Percentiles rank a stretch among this genome's conserved stretches.
Conservation (phyloP, 352 stramenopile species). For the Globisporangium uncinulatum region DNA sequence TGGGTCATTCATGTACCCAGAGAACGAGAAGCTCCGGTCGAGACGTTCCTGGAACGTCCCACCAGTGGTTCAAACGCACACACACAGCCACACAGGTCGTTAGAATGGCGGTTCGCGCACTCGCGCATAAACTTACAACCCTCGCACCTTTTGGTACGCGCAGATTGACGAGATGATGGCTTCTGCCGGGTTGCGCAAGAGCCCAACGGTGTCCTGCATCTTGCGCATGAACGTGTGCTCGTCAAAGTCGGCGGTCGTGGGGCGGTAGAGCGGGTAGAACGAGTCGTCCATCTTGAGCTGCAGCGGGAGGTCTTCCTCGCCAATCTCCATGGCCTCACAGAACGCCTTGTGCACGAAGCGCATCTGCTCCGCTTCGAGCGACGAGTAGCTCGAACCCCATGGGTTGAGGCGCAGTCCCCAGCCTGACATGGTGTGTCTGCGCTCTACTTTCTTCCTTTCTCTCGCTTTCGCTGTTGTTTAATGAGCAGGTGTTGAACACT, state of each 20-base stretch:
- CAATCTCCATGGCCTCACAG: conserved; percentile 79
- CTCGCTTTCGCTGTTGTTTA: background rate
- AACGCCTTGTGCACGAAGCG: conserved; percentile 82
- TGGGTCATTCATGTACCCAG: conserved; percentile 80
- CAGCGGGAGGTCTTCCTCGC: conserved; percentile 74
- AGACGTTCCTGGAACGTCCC: conserved; percentile 48
- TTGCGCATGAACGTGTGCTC: conserved; percentile 86
- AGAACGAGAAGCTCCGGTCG: conserved; percentile 67
- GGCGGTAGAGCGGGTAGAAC: conserved; percentile 73
- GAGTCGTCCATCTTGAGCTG: conserved; percentile 84
- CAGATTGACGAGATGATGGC: conserved; percentile 86
- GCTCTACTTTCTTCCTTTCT: background rate
- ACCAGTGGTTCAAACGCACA: too few species aligned
- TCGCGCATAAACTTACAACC: too few species aligned
- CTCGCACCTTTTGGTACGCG: conserved; percentile 56
- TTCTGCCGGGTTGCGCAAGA: conserved; percentile 75
- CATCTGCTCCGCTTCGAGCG: conserved; percentile 83
- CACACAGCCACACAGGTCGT: background rate
- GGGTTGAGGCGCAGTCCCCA: conserved; percentile 83
- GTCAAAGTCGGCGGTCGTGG: conserved; percentile 75
- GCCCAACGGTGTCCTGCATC: conserved; percentile 80
- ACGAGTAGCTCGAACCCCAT: conserved; percentile 79
- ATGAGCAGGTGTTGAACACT: background rate
- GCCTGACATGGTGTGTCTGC: conserved; percentile 42
- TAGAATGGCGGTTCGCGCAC: too few species aligned